Conservation (phyloP, 306 rosid species). For the Oemleria cerasiformis region DNA sequence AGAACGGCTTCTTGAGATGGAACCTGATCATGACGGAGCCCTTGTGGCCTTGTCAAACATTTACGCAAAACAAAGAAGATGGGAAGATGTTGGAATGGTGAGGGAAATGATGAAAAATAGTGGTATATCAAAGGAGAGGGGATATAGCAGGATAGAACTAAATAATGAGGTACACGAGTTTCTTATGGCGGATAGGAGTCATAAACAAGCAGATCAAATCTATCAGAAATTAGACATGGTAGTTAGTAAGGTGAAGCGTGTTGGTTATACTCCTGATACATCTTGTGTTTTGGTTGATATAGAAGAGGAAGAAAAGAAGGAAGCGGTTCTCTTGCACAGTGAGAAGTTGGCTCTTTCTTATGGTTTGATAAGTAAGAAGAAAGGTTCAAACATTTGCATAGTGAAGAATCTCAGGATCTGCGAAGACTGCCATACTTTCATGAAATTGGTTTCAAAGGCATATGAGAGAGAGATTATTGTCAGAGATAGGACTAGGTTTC, state of each 20-base stretch:
- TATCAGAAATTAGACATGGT: constrained; percentile 69
- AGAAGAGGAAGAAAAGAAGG: constrained; percentile 74
- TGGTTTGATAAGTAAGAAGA: constrained; percentile 48
- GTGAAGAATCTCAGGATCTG: constrained; percentile 82
- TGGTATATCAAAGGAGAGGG: constrained; percentile 73
- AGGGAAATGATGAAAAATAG: constrained; percentile 55
- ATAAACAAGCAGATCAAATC: constrained; percentile 55
- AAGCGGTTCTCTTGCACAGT: constrained; percentile 71
- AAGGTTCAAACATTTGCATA: constrained; percentile 49
- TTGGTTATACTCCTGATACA: constrained; percentile 62
- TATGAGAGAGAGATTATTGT: constrained; percentile 55
- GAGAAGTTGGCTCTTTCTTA: constrained; percentile 82
- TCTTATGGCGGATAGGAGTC: constrained; percentile 75
- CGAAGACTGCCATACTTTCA: constrained; percentile 76
- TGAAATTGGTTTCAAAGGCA: constrained; percentile 76
- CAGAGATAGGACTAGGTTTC: constrained; percentile 83
- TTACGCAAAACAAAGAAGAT: constrained; percentile 72
- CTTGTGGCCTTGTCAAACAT: constrained; percentile 73
- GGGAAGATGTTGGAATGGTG: constrained; percentile 69
- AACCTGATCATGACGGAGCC: constrained; percentile 78
- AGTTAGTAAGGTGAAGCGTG: constrained; percentile 52
- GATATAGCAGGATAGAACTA: constrained; percentile 64
- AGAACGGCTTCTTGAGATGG: constrained; percentile 60
- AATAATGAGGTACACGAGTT: constrained; percentile 64
- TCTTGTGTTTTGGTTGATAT: constrained; percentile 53